Conservation (phyloP, 176 grass and related monocot genomes). For the Triticum urartu region DNA sequence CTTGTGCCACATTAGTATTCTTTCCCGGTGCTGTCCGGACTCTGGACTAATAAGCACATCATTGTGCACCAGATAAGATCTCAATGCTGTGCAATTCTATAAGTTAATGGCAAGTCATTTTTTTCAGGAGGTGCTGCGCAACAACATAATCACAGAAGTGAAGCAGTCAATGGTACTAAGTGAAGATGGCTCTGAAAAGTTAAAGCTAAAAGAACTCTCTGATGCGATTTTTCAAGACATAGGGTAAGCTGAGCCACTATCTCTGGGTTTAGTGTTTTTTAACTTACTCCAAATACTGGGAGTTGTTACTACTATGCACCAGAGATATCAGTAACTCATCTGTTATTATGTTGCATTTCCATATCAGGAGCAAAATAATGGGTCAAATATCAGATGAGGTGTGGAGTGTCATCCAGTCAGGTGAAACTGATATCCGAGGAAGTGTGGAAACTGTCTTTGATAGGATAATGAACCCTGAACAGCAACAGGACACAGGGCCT, state of each 20-base stretch:
- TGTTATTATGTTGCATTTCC: neutral
- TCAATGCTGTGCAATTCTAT: neutral
- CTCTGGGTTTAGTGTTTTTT: neutral
- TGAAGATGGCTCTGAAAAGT: conserved; percentile 76
- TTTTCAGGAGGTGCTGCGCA: conserved; percentile 65
- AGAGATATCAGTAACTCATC: neutral
- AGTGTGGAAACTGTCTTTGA: conserved; percentile 56
- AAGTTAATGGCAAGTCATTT: conserved; percentile 37
- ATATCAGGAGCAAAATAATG: conserved; percentile 71
- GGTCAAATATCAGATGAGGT: conserved; percentile 79
- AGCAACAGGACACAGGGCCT: conserved; percentile 10
- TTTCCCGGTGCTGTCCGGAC: neutral
- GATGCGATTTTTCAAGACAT: conserved; percentile 88
- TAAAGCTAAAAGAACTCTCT: conserved; percentile 89
- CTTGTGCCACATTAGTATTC: neutral
- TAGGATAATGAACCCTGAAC: conserved; percentile 59
- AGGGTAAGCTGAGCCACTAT: conserved; percentile 46
- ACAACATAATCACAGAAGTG: conserved; percentile 61
- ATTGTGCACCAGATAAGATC: conserved; percentile 1
- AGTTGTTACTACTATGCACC: neutral
- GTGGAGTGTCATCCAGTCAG: conserved; percentile 63
- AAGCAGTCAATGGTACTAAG: conserved; percentile 81
- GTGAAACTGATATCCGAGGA: conserved; percentile 59
- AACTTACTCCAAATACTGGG: neutral
- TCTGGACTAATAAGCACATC: neutral